Conservation (phyloP, 495 filamentous ascomycete species). For the Hapsidospora chrysogenum region DNA sequence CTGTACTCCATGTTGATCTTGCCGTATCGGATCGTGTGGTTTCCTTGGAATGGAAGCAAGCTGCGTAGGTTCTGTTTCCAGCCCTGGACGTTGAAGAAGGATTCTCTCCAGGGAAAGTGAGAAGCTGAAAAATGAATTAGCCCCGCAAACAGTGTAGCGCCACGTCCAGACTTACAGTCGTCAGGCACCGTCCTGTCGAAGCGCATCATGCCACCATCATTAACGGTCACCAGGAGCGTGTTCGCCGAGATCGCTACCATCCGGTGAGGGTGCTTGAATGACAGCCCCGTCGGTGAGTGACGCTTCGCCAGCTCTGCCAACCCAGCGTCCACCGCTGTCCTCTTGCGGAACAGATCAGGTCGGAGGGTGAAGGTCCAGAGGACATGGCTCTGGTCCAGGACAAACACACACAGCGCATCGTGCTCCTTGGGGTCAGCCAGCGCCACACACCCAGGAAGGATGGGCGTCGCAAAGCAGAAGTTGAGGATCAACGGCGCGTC, state of each 20-base stretch:
- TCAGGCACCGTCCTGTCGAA: constrained; percentile 51
- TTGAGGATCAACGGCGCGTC: constrained; percentile 61
- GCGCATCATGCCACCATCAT: constrained; percentile 66
- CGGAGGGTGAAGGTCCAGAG: constrained; percentile 67
- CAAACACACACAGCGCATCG: constrained; percentile 65
- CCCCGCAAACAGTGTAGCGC: constrained; percentile 1
- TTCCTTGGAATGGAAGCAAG: constrained; percentile 51
- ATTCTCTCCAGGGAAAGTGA: constrained; percentile 56
- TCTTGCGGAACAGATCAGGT: constrained; percentile 61
- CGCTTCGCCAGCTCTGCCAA: constrained; percentile 62
- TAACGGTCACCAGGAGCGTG: constrained; percentile 62
- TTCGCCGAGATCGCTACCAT: constrained; percentile 54
- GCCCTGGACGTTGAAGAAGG: constrained; percentile 59
- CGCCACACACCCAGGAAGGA: constrained; percentile 59
- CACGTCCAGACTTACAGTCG: constrained; percentile 1
- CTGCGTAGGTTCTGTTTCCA: constrained; percentile 61
- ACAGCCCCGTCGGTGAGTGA: constrained; percentile 51
- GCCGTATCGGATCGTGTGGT: constrained; percentile 45
- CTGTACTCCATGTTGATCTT: constrained; percentile 49
- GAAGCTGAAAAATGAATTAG: constrained; percentile 6
- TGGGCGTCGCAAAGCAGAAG: constrained; percentile 53
- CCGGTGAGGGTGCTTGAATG: constrained; percentile 65
- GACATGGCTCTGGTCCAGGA: constrained; percentile 58
- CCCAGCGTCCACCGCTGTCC: constrained; percentile 49
- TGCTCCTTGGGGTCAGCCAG: constrained; percentile 64